Evolutionary conservation across 2,329 filamentous ascomycete genomes (phyloP).

Genomic region (Massarina eburnea): DNA sequence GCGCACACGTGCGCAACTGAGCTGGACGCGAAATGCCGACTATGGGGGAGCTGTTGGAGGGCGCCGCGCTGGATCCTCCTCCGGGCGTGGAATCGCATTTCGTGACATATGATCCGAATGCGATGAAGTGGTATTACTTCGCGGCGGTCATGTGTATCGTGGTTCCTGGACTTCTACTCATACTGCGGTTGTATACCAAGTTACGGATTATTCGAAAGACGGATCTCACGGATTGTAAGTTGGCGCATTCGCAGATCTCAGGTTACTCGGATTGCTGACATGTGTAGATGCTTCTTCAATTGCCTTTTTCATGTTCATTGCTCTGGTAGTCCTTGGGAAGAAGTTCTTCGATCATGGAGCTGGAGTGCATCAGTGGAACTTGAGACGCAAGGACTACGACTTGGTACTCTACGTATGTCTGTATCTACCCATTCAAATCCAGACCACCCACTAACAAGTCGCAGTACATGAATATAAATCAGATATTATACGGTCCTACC

Average conservation of each 20-base stretch:
- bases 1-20: too few relatives aligned
- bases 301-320: too few relatives aligned
- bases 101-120: too few relatives aligned
- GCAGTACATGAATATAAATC: constrained; percentile 7
- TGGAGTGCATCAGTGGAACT: constrained; percentile 12
- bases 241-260: too few relatives aligned
- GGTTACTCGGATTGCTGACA: too few relatives aligned
- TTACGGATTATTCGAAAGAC: not conserved
- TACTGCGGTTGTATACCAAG: not conserved
- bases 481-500: constrained; percentile 4
- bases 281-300: too few relatives aligned
- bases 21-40: too few relatives aligned
- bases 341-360: not conserved
- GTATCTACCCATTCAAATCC: not conserved
- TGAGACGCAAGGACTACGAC: constrained; percentile 1
- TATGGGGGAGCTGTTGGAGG: too few relatives aligned
- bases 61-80: too few relatives aligned
- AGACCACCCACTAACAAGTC: not conserved
- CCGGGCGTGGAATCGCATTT: too few relatives aligned
- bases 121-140: too few relatives aligned
- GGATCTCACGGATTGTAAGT: not conserved
- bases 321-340: too few relatives aligned
- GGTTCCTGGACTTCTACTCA: not conserved
- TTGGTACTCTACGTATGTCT: not conserved
- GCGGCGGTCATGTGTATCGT: not conserved